Evolutionary conservation across 805 yeast species (phyloP).

Genomic region (Kodamaea neixiangensis): DNA sequence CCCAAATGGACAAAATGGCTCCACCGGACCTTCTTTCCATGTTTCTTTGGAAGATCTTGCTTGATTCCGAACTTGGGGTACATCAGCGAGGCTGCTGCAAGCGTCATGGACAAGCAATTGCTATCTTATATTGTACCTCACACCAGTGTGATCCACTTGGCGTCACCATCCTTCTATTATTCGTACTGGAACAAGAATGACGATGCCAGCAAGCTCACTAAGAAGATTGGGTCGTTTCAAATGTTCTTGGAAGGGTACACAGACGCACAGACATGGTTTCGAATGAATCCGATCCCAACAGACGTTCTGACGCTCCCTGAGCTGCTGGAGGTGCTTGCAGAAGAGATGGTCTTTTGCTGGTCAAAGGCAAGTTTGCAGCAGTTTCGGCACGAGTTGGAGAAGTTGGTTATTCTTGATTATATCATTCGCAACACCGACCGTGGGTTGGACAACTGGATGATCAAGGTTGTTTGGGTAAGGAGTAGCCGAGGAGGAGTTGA

Average conservation of each 20-base stretch:
- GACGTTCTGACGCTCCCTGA: slow-evolving; percentile 20
- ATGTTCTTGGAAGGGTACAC: slow-evolving; percentile 57
- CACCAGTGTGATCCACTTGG: slow-evolving; percentile 56
- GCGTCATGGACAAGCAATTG: slow-evolving; percentile 61
- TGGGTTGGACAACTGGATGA: slow-evolving; percentile 80
- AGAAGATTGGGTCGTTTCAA: slow-evolving; percentile 69
- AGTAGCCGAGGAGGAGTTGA: background rate
- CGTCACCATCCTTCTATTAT: slow-evolving; percentile 54
- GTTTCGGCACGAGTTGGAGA: slow-evolving; percentile 64
- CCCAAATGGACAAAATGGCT: slow-evolving; percentile 84
- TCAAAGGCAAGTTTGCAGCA: slow-evolving; percentile 47
- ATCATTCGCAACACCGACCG: slow-evolving; percentile 76
- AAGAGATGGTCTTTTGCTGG: slow-evolving; percentile 49
- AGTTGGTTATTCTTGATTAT: slow-evolving; percentile 68
- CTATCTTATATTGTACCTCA: slow-evolving; percentile 63
- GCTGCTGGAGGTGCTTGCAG: slow-evolving; percentile 6
- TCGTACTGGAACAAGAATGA: slow-evolving; percentile 47
- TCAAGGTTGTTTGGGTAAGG: slow-evolving; percentile 49
- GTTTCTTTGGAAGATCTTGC: slow-evolving; percentile 74
- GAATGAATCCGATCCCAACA: slow-evolving; percentile 55
- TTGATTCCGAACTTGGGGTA: slow-evolving; percentile 73
- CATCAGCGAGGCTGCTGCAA: slow-evolving; percentile 71
- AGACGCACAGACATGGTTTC: slow-evolving; percentile 63
- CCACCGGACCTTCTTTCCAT: slow-evolving; percentile 73
- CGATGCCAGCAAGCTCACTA: slow-evolving; percentile 30